Evolutionary conservation across 495 filamentous ascomycete species (phyloP), one percentile per base, ranked within the genome.

Genomic region (Pyronema domesticum): DNA sequence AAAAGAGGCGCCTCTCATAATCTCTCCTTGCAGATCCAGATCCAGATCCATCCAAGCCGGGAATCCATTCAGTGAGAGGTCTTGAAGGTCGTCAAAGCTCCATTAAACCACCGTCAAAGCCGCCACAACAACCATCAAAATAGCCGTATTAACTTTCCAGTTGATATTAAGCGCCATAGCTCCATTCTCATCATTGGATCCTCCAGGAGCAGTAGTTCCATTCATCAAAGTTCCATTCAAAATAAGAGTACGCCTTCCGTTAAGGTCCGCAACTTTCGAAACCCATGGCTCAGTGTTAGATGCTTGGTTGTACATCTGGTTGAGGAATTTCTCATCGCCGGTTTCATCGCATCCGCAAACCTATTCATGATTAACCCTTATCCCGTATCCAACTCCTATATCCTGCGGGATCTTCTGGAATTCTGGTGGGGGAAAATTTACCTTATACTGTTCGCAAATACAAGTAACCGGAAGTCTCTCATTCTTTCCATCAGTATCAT

Each of bases 221-320:
- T 91, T 91, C 15, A 83, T 79, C 45, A 95, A 68, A 0, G 86
- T 88, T 9, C 91, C 91, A 58, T 93, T 91, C 67, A 95, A 72
- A 51, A 86, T 71, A 55, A 95, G 77, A 14, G 78, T 88, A 44
- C 68, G 71, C 0, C 79, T 91, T 19, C 82, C 85, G 61, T 95
- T 89, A 23, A 86, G 77, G 7, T 76, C 60, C 0, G 74, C 74
- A 13, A 94, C 75, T 17, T 59, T 54, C 18, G 35, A 46, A 7
- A 34, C n/a, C 23, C 33, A 46, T 3, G 51, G n/a, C 6, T 46
- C 17, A 6, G 8, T 30, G 10, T 54, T 19, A 9, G 10, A 17
- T 3, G 50, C 50, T 35, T 62, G 53, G 17, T 42, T 50, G 17
- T 46, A 44, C 46, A 60, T 40, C 10, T 63, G 58, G 55, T 78